Conservation (phyloP, 2,329 filamentous ascomycete species). For the Aureobasidium sp. region DNA sequence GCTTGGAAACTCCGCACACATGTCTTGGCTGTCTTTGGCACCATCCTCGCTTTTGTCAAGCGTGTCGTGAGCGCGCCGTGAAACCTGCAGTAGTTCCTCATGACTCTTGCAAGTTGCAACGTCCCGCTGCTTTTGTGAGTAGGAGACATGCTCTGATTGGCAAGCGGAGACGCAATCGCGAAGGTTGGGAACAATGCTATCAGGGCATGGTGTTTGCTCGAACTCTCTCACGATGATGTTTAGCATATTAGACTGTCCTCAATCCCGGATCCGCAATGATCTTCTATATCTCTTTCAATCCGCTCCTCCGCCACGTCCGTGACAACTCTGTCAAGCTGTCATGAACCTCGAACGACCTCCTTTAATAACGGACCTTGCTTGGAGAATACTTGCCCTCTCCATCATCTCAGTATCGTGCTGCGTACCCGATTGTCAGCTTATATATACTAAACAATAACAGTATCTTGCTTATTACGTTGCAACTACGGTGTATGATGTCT, state of each 20-base stretch:
- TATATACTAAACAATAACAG: background rate
- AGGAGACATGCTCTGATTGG: background rate
- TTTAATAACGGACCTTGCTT: background rate
- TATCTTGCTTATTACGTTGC: slow-evolving; percentile 5
- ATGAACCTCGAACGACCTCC: background rate
- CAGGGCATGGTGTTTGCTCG: background rate
- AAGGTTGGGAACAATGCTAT: background rate
- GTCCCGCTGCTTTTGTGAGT: background rate
- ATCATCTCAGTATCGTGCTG: background rate
- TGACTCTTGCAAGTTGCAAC: slow-evolving; percentile 9
- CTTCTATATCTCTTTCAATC: background rate
- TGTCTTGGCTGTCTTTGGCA: background rate
- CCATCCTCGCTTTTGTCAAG: slow-evolving; percentile 7
- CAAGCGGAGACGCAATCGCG: background rate
- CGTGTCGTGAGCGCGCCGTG: background rate
- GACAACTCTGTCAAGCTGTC: background rate
- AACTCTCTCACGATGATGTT: background rate
- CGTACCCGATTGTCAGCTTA: background rate
- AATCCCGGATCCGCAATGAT: slow-evolving; percentile 1
- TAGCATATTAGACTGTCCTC: slow-evolving; percentile 9
- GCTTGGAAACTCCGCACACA: slow-evolving; percentile 2
- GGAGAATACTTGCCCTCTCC: background rate
- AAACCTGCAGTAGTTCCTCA: slow-evolving; percentile 13
- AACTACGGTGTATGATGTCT: slow-evolving; percentile 31
- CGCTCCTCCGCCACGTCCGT: background rate